phyloP scores from a whole-genome alignment of 192 early-diverging fungal genomes.

The Pilaira anomala region DNA sequence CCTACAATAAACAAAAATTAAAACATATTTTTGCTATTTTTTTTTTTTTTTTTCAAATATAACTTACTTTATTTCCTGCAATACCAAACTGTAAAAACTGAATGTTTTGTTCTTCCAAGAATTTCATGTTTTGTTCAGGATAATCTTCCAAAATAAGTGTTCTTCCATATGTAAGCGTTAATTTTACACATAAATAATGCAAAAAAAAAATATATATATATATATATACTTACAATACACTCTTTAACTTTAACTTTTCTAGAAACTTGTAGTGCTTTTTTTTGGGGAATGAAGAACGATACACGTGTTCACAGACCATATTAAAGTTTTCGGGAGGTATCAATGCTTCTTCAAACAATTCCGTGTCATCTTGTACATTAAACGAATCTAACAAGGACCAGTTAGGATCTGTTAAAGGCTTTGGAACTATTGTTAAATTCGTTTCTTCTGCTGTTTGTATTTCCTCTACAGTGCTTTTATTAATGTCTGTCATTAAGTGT shows the following conservation, averaged over 20 bases:
- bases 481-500: not conserved
- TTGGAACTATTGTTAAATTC: not conserved
- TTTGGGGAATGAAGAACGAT: constrained; percentile 90
- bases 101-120: constrained; percentile 75
- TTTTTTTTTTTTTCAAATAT: not conserved
- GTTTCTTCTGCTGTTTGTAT: not conserved
- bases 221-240: constrained; percentile 67
- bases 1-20: constrained; percentile 27
- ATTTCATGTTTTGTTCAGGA: constrained; percentile 82
- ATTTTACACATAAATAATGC: not conserved
- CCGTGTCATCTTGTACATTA: constrained; percentile 37
- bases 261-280: constrained; percentile 92
- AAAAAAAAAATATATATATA: not conserved
- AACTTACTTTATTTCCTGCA: constrained; percentile 84
- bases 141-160: constrained; percentile 94
- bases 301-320: constrained; percentile 93
- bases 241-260: constrained; percentile 79
- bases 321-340: constrained; percentile 94
- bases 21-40: not conserved
- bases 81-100: constrained; percentile 85
- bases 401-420: constrained; percentile 9
- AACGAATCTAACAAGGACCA: constrained; percentile 28
- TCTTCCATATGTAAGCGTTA: too few relatives aligned
- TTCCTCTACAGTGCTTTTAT: not conserved
- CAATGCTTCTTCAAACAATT: constrained; percentile 56